These are phyloP conservation scores for Fusarium luffae DNA, from an alignment of 2,329 filamentous ascomycete species.

Conservation along the genomic window DNA sequence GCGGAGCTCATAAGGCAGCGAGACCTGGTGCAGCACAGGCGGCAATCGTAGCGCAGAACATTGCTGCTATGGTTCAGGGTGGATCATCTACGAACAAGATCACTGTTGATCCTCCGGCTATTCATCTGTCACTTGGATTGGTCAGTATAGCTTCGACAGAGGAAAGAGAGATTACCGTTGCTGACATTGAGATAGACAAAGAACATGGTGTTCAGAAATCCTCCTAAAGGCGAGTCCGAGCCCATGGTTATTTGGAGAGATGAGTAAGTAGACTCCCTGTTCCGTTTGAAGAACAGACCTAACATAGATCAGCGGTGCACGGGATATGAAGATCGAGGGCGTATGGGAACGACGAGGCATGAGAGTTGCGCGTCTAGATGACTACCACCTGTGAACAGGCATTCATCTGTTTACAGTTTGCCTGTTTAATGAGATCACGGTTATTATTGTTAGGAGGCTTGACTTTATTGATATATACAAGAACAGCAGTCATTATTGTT, in stretches of 20 bases:
- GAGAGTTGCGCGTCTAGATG: conserved; percentile 29
- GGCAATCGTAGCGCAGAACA: conserved; percentile 38
- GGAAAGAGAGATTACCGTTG: no score
- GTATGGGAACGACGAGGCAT: conserved; percentile 43
- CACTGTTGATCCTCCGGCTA: conserved; percentile 34
- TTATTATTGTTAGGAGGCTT: no score
- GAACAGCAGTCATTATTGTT: no score
- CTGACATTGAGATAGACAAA: conserved; percentile 20
- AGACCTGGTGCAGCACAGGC: conserved; percentile 38
- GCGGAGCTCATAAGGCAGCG: conserved; percentile 43
- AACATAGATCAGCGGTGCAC: conserved; percentile 12
- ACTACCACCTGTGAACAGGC: conserved; percentile 35
- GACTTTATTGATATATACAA: no score
- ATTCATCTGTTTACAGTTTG: no score
- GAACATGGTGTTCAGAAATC: conserved; percentile 45
- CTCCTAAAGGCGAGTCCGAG: conserved; percentile 33
- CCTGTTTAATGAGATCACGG: no score
- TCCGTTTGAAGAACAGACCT: rapidly evolving
- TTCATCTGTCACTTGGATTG: conserved; percentile 40
- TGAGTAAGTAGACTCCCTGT: conserved; percentile 22
- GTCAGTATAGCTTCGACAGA: neutral
- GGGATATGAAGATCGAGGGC: conserved; percentile 38
- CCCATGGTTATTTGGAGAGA: conserved; percentile 38
- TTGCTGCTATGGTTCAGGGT: conserved; percentile 36
- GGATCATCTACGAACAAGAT: conserved; percentile 20